These are phyloP conservation scores for Henningerozyma blattae DNA, from an alignment of 805 yeast species.

Conservation along the genomic window DNA sequence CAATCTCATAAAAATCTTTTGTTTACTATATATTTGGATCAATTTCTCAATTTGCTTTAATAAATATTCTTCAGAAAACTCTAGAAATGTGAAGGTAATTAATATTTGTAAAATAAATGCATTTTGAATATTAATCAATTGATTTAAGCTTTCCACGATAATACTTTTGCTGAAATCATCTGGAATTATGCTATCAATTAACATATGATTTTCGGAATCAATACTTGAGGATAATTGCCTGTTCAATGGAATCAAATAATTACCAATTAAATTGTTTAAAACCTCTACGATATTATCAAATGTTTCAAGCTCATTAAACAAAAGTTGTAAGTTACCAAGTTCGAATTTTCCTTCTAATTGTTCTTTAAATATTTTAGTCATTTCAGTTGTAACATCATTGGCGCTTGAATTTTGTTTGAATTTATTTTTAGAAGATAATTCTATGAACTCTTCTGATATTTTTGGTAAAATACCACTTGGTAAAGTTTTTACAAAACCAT, in stretches of 20 bases:
- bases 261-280: conserved; percentile 28
- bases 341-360: conserved; percentile 32
- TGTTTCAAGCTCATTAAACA: conserved; percentile 30
- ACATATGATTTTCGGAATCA: background rate
- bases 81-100: conserved; percentile 26
- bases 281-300: conserved; percentile 27
- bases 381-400: conserved; percentile 12
- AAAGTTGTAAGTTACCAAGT: conserved; percentile 24
- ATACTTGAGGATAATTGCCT: no score
- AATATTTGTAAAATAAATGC: conserved; percentile 24
- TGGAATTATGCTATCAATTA: conserved; percentile 12
- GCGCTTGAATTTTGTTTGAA: conserved; percentile 22
- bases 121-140: conserved; percentile 19
- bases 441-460: conserved; percentile 26
- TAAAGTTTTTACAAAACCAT: conserved; percentile 31
- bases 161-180: conserved; percentile 15
- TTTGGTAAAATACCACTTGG: conserved; percentile 26
- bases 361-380: conserved; percentile 29
- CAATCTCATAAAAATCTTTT: conserved; percentile 14
- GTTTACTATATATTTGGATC: conserved; percentile 17
- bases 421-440: conserved; percentile 25
- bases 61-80: conserved; percentile 24
- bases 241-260: conserved; percentile 11
- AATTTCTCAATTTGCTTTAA: conserved; percentile 11
- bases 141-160: conserved; percentile 19